Evolutionary conservation across 2,329 filamentous ascomycete genomes (phyloP), one percentile per base, ranked within the genome.

Genomic region (Hyphodiscus sp.): DNA sequence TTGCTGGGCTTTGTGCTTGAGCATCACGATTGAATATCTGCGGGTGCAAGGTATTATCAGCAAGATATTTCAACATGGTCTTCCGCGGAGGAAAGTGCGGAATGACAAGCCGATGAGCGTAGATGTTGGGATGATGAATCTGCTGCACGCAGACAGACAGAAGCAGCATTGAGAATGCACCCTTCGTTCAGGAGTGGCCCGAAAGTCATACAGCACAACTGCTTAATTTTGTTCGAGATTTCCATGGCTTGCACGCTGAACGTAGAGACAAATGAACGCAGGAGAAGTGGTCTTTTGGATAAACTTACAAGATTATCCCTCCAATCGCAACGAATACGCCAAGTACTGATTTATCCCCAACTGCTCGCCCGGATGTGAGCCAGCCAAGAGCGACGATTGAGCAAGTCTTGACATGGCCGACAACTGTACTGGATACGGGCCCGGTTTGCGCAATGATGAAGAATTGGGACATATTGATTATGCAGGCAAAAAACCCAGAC

Each of bases 361-460:
- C 74, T 10, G 75, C 74, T n/a, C 79, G 70, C 9, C 80, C 78
- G 11, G 76, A 81, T 0, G 71, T 73, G 52, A 73, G 70, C 82
- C 82, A 86, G 29, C 82, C 82, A 4, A 86, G 68, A 18, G 76
- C 76, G n/a, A 85, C 81, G 58, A 86, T 85, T 5, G 77, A 78
- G 61, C 81, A 84, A 0, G 82, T 86, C 69, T 86, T 86, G 38
- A 83, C 71, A 61, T 86, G 82, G 0, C 82, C 83, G 16, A 86
- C 81, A 0, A 86, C 81, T 0, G 82, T 85, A 60, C 81, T 84
- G 8, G 81, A 81, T 3, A 86, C 81, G 0, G 82, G 79, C 0
- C 82, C 82, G 0, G 78, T 80, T 65, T 81, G 76, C 2, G 78
- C 80, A 44, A 83, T 76, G 56, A 84, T 82, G 66, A 82, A 84